phyloP scores from a whole-genome alignment of 176 grass and related monocot species.

The Leersia perrieri region DNA sequence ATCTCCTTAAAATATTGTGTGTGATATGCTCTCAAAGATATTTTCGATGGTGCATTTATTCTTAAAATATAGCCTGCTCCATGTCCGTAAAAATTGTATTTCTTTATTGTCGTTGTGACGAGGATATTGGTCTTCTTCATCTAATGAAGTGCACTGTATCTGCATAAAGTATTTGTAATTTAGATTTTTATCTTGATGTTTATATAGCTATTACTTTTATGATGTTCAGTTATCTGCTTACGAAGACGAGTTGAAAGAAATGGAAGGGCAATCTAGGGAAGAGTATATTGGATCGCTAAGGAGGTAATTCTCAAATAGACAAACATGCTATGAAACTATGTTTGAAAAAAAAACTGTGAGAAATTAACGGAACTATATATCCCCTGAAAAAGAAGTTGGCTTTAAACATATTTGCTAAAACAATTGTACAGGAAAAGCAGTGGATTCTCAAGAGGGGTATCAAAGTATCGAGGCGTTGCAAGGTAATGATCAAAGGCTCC shows the following conservation, averaged over 20 bases:
- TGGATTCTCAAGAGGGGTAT: constrained; percentile 79
- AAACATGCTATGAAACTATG: not conserved
- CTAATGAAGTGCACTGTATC: not conserved
- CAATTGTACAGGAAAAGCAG: constrained; percentile 70
- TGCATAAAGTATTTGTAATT: not conserved
- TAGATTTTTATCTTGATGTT: not conserved
- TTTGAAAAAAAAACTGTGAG: not conserved
- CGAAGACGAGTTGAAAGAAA: constrained; percentile 55
- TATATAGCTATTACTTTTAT: not conserved
- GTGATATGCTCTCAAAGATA: not conserved
- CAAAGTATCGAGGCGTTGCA: constrained; percentile 73
- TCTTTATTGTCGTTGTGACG: not conserved
- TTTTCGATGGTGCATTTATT: not conserved
- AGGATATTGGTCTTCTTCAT: not conserved
- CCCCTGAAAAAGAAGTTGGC: not conserved
- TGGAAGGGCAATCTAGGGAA: constrained; percentile 69
- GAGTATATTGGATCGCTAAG: constrained; percentile 81
- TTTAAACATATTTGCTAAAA: not conserved
- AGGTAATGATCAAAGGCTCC: constrained; percentile 27
- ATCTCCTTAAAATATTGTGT: not conserved
- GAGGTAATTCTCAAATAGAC: constrained; percentile 32
- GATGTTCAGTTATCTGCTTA: constrained; percentile 38
- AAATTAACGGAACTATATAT: not conserved
- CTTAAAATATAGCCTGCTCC: not conserved
- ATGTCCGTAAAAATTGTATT: not conserved